Conservation (phyloP, 75 land plant species). For the Ceratopteris richardii region DNA sequence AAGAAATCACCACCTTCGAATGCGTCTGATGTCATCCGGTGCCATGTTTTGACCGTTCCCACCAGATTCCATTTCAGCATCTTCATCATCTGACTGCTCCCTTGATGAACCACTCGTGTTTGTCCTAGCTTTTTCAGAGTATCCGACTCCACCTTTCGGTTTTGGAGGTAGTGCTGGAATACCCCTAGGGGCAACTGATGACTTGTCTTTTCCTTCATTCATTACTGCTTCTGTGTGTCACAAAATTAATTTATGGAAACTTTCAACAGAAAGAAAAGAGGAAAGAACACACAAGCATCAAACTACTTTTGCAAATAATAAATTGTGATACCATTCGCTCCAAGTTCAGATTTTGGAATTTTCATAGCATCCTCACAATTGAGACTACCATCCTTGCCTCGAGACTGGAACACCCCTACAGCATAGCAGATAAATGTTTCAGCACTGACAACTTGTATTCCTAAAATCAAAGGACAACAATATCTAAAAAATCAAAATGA, state of each 20-base stretch:
- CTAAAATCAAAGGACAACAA: too few relatives aligned
- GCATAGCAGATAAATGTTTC: conserved; percentile 3
- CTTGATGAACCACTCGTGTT: conserved; percentile 49
- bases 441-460: background rate
- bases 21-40: conserved; percentile 59
- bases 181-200: conserved; percentile 28
- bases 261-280: too few relatives aligned
- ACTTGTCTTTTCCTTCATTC: conserved; percentile 1
- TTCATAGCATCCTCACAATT: background rate
- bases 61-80: conserved; percentile 47
- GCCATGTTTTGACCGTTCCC: conserved; percentile 37
- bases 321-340: background rate
- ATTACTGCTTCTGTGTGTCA: too few relatives aligned
- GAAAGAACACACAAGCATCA: too few relatives aligned
- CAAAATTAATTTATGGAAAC: too few relatives aligned
- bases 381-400: background rate
- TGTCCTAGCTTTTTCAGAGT: conserved; percentile 9
- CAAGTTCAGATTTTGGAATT: conserved; percentile 5
- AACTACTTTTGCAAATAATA: too few relatives aligned
- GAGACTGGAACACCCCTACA: conserved; percentile 4
- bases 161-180: conserved; percentile 39
- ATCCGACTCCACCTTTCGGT: conserved; percentile 14
- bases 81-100: conserved; percentile 73
- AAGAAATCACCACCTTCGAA: conserved; percentile 53
- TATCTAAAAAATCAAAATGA: too few relatives aligned